These are phyloP conservation scores for Candida quercuum DNA, from an alignment of 805 yeast species.

Conservation along the genomic window DNA sequence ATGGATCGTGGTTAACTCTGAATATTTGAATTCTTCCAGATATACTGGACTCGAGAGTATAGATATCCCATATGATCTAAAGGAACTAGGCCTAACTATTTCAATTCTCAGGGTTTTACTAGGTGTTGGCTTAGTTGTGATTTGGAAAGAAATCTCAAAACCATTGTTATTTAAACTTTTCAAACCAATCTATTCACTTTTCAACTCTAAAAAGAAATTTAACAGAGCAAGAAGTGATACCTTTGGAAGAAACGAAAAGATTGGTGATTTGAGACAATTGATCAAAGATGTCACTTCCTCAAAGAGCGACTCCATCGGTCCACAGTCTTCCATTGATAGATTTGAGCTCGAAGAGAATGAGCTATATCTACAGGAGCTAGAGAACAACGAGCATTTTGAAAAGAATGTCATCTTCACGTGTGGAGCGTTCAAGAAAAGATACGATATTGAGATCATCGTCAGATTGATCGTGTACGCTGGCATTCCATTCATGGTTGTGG, in stretches of 20 bases:
- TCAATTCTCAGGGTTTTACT: slow-evolving; percentile 44
- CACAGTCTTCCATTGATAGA: slow-evolving; percentile 20
- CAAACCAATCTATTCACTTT: slow-evolving; percentile 47
- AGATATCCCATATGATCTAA: slow-evolving; percentile 36
- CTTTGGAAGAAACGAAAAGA: slow-evolving; percentile 19
- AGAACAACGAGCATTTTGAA: slow-evolving; percentile 16
- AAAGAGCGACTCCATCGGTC: slow-evolving; percentile 19
- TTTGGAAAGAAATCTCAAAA: slow-evolving; percentile 75
- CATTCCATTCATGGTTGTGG: slow-evolving; percentile 50
- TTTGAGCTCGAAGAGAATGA: slow-evolving; percentile 20
- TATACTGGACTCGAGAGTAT: slow-evolving; percentile 21
- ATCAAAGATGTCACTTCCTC: slow-evolving; percentile 9
- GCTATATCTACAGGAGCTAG: slow-evolving; percentile 18
- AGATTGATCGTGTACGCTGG: slow-evolving; percentile 81
- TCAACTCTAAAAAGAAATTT: slow-evolving; percentile 15
- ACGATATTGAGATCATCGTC: slow-evolving; percentile 73
- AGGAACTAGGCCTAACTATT: slow-evolving; percentile 36
- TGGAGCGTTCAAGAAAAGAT: slow-evolving; percentile 54
- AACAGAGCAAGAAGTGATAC: slow-evolving; percentile 22
- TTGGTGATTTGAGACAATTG: slow-evolving; percentile 14
- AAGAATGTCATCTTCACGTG: slow-evolving; percentile 24
- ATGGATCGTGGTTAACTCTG: slow-evolving; percentile 21
- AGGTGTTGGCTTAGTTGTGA: slow-evolving; percentile 57
- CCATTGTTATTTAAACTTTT: slow-evolving; percentile 53
- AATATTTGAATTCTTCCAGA: slow-evolving; percentile 7